phyloP scores from a whole-genome alignment of 2,329 filamentous ascomycete species.

The Aaosphaeria arxii region DNA sequence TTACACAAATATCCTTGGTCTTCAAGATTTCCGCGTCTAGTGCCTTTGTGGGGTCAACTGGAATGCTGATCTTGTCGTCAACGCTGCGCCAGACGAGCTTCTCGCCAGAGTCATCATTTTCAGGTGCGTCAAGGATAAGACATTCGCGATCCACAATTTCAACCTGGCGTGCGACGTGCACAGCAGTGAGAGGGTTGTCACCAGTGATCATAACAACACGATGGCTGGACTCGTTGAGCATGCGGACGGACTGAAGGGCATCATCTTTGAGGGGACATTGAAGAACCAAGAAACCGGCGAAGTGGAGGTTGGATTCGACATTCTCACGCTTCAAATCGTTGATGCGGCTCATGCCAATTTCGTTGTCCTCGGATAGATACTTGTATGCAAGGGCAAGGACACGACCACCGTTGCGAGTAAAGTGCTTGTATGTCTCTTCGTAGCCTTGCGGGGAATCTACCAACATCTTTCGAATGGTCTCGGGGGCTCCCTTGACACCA shows the following conservation, averaged over 20 bases:
- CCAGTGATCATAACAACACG: slow-evolving; percentile 99
- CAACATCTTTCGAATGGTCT: slow-evolving; percentile 95
- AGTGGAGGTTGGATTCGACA: slow-evolving; percentile 78
- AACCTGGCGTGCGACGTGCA: slow-evolving; percentile 91
- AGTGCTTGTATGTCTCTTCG: slow-evolving; percentile 98
- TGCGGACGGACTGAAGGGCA: slow-evolving; percentile 86
- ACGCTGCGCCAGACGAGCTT: slow-evolving; percentile 92
- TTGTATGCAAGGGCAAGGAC: slow-evolving; percentile 94
- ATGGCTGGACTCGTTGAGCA: slow-evolving; percentile 98
- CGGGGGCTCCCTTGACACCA: slow-evolving; percentile 92
- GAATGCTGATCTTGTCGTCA: slow-evolving; percentile 82
- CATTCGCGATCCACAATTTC: slow-evolving; percentile 97
- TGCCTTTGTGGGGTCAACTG: slow-evolving; percentile 77
- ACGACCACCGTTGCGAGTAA: slow-evolving; percentile 91
- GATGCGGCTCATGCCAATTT: slow-evolving; percentile 79
- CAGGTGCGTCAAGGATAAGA: slow-evolving; percentile 90
- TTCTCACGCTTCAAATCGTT: slow-evolving; percentile 94
- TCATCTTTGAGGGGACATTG: slow-evolving; percentile 97
- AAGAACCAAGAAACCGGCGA: slow-evolving; percentile 92
- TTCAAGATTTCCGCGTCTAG: slow-evolving; percentile 78
- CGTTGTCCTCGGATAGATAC: slow-evolving; percentile 75
- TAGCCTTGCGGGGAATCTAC: slow-evolving; percentile 79
- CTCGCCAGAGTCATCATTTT: slow-evolving; percentile 77
- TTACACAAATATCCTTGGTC: slow-evolving; percentile 90
- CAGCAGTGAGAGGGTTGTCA: slow-evolving; percentile 93